A percentile compares a stretch with the other conserved stretches of the same genome.
Evolutionary conservation across 441 rosid species (phyloP).

Genomic region (Arabidopsis lyrata): DNA sequence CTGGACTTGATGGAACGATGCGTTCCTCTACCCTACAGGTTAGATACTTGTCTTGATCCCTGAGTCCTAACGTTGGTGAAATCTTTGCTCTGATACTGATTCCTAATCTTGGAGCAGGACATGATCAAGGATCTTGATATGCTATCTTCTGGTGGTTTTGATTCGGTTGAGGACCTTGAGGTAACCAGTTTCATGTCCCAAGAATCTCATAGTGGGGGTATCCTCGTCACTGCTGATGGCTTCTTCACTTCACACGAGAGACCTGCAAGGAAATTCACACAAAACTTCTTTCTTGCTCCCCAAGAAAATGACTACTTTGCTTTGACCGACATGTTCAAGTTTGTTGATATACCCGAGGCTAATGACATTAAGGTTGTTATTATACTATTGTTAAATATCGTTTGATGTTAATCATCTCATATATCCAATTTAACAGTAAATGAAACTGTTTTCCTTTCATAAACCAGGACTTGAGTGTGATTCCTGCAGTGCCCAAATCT

Average conservation of each 20-base stretch:
- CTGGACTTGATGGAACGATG: constrained; percentile 57
- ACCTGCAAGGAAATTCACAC: constrained; percentile 63
- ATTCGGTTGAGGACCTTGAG: constrained; percentile 44
- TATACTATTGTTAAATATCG: not conserved
- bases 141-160: constrained; percentile 56
- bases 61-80: not conserved
- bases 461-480: too few species aligned
- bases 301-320: constrained; percentile 84
- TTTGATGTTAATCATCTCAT: too few species aligned
- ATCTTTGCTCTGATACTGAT: constrained; percentile 14
- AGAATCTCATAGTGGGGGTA: constrained; percentile 67
- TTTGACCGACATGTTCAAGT: constrained; percentile 63
- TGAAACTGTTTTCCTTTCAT: not conserved
- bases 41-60: constrained; percentile 11
- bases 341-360: not conserved
- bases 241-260: constrained; percentile 60
- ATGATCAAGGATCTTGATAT: constrained; percentile 66
- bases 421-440: too few species aligned
- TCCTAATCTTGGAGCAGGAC: constrained; percentile 53
- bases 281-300: constrained; percentile 83
- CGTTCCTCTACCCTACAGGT: constrained; percentile 67
- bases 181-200: constrained; percentile 71
- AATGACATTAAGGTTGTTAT: not conserved
- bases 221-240: constrained; percentile 74
- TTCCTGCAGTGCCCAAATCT: too few species aligned